phyloP scores from a whole-genome alignment of 2,329 filamentous ascomycete genomes.

The Anisogramma anomala region DNA sequence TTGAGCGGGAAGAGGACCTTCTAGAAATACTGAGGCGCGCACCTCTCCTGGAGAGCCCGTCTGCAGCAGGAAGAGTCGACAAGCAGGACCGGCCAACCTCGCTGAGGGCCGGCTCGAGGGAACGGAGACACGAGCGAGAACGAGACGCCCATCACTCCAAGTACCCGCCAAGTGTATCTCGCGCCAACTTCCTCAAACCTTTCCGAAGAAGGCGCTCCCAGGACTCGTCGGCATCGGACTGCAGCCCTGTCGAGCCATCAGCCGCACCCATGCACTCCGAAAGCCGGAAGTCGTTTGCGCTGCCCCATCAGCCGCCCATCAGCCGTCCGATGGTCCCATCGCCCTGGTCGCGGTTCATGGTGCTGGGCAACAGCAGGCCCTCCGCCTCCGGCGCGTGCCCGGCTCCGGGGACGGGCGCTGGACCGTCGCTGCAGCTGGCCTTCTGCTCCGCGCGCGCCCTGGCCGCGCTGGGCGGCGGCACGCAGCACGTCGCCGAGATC shows the following conservation, averaged over 20 bases:
- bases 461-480: slow-evolving; percentile 4
- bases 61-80: background rate
- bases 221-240: background rate
- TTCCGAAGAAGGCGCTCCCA: slow-evolving; percentile 2
- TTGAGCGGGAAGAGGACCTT: slow-evolving; percentile 3
- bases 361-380: no score
- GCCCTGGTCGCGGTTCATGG: slow-evolving; percentile 8
- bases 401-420: background rate
- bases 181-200: slow-evolving; percentile 5
- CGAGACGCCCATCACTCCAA: background rate
- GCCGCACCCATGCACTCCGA: slow-evolving; percentile 7
- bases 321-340: slow-evolving; percentile 2
- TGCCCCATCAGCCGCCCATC: background rate
- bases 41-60: background rate
- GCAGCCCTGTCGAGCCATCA: background rate
- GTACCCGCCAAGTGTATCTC: slow-evolving; percentile 8
- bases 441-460: slow-evolving; percentile 7
- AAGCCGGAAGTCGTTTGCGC: background rate
- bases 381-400: background rate
- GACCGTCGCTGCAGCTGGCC: background rate
- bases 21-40: background rate
- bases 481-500: background rate
- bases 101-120: background rate
- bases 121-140: background rate
- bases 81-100: background rate